These are phyloP conservation scores for Lathyrus oleraceus DNA, from an alignment of 306 rosid species.

Conservation along the genomic window DNA sequence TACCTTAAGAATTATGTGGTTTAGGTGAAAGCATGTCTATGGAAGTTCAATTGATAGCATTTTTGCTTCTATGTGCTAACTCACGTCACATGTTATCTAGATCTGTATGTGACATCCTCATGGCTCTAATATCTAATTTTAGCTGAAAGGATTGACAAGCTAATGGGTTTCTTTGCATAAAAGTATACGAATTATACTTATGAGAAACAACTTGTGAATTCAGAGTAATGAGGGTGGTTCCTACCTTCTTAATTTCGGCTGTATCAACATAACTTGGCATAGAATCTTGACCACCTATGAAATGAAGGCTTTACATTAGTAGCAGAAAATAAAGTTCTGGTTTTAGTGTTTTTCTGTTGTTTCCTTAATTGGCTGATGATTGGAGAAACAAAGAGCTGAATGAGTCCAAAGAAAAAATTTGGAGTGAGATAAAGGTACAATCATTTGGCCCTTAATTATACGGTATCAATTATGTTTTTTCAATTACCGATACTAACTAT, in stretches of 20 bases:
- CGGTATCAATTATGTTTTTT: too few relatives aligned
- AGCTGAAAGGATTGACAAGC: background rate
- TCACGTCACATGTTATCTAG: background rate
- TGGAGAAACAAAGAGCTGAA: too few relatives aligned
- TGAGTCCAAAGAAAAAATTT: too few relatives aligned
- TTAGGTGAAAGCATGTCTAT: background rate
- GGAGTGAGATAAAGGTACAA: too few relatives aligned
- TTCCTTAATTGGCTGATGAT: too few relatives aligned
- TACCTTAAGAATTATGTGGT: conserved; percentile 19
- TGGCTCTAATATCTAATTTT: background rate
- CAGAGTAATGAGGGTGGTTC: background rate
- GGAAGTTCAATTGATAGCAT: conserved; percentile 25
- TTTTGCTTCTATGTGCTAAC: conserved; percentile 9
- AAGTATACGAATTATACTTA: background rate
- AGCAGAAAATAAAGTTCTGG: background rate
- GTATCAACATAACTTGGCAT: conserved; percentile 17
- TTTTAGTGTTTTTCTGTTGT: too few relatives aligned
- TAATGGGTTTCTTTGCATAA: background rate
- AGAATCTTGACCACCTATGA: background rate
- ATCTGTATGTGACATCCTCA: background rate
- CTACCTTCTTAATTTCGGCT: background rate
- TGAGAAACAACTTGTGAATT: background rate
- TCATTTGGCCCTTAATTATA: too few relatives aligned
- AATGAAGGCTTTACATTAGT: conserved; percentile 3
- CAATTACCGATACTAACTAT: too few relatives aligned